Conservation (phyloP, 2,329 filamentous ascomycete genomes). For the Colletotrichum agaves region DNA sequence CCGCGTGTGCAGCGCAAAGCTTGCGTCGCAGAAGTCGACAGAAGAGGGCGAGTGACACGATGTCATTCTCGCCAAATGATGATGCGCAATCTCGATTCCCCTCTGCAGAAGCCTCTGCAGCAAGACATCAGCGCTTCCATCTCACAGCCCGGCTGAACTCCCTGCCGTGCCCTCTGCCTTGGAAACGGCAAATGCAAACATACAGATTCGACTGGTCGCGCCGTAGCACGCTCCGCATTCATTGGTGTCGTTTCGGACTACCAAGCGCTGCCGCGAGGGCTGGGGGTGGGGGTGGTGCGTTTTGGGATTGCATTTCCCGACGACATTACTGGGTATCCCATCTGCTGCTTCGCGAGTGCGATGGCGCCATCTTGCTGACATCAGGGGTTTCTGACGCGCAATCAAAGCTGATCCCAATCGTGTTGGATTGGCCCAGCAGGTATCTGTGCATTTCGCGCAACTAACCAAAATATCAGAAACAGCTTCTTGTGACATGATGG, state of each 20-base stretch:
- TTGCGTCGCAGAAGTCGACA: not conserved
- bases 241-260: constrained; percentile 22
- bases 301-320: not conserved
- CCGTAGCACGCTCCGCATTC: constrained; percentile 10
- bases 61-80: constrained; percentile 14
- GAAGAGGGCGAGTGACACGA: not conserved
- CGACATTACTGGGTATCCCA: not conserved
- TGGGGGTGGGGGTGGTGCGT: not conserved
- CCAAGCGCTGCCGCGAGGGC: not conserved
- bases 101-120: constrained; percentile 1
- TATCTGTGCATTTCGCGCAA: not conserved
- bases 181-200: constrained; percentile 3
- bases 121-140: not conserved
- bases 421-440: not conserved
- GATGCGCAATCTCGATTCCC: constrained; percentile 21
- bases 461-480: not conserved
- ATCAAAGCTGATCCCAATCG: not conserved
- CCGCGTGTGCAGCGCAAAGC: not conserved
- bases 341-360: constrained; percentile 11
- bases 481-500: not conserved
- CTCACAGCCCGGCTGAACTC: not conserved
- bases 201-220: not conserved
- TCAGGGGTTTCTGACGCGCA: not conserved
- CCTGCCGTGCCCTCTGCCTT: not conserved
- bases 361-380: not conserved